Conservation (phyloP, 1,284 basidiomycete genomes). For the Tremellales sp. region DNA sequence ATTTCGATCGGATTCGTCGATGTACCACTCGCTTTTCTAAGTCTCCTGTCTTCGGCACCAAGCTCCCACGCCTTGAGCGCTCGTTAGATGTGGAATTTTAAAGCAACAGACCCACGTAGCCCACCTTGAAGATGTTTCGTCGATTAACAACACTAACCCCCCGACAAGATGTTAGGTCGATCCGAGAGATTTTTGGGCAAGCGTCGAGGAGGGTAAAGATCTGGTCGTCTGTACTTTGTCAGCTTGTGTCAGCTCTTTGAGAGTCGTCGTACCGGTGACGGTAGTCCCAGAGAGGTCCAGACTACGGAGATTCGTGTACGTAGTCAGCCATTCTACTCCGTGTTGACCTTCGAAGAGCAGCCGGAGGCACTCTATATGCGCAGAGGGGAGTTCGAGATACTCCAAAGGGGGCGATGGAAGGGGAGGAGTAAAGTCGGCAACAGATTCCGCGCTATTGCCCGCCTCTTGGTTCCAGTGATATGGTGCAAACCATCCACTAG, state of each 20-base stretch:
- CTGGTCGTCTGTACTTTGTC: conserved; percentile 19
- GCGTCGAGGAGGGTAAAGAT: conserved; percentile 23
- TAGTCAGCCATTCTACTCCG: conserved; percentile 8
- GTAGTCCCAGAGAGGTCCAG: conserved; percentile 29
- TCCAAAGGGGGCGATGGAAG: conserved; percentile 16
- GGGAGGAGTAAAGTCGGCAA: not conserved
- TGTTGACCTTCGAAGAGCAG: conserved; percentile 9
- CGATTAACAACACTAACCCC: conserved; percentile 30
- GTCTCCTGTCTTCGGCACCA: no score
- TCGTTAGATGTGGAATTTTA: no score
- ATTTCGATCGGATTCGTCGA: no score
- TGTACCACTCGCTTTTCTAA: no score
- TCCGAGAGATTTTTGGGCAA: conserved; percentile 19
- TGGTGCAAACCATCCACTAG: not conserved
- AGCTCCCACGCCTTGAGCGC: no score
- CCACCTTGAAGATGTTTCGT: conserved; percentile 34
- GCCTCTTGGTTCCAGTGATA: no score
- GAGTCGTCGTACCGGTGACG: conserved; percentile 19
- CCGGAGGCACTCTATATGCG: no score
- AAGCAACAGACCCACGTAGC: no score
- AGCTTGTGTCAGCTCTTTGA: not conserved
- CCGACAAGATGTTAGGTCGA: conserved; percentile 34
- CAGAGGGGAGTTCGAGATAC: conserved; percentile 19
- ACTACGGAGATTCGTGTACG: conserved; percentile 16
- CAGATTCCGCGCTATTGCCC: no score